These are phyloP conservation scores for Tricholoma matsutake DNA, from an alignment of 768 basidiomycete genomes.

Conservation along the genomic window DNA sequence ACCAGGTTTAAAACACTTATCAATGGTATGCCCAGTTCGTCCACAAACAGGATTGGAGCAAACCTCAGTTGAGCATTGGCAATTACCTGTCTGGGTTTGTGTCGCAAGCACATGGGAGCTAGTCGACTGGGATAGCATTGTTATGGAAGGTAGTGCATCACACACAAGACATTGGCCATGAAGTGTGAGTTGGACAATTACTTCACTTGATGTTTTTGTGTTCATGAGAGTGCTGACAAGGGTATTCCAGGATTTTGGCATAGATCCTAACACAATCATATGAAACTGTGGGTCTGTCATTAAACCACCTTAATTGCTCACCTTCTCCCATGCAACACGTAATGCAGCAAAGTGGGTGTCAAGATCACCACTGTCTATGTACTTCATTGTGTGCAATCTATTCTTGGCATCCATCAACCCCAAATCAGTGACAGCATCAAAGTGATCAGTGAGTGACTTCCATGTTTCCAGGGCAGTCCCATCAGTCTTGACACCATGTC, in stretches of 20 bases:
- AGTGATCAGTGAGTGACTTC: background rate
- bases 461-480: background rate
- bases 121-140: background rate
- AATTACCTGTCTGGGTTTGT: background rate
- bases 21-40: conserved; percentile 9
- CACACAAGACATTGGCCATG: background rate
- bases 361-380: background rate
- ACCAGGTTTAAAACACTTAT: conserved; percentile 2
- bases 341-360: background rate
- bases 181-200: background rate
- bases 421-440: too few relatives aligned
- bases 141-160: background rate
- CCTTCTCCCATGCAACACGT: background rate
- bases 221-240: background rate
- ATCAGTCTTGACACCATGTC: background rate
- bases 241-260: background rate
- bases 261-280: background rate
- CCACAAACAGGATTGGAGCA: conserved; percentile 9
- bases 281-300: background rate
- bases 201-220: background rate
- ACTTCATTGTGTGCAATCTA: background rate
- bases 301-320: background rate
- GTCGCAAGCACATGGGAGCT: background rate
- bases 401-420: background rate
- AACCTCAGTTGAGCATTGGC: background rate